Evolutionary conservation across 2,329 filamentous ascomycete species (phyloP), one percentile per base, ranked within the genome.

Genomic region (Lasiodiplodia gonubiensis): DNA sequence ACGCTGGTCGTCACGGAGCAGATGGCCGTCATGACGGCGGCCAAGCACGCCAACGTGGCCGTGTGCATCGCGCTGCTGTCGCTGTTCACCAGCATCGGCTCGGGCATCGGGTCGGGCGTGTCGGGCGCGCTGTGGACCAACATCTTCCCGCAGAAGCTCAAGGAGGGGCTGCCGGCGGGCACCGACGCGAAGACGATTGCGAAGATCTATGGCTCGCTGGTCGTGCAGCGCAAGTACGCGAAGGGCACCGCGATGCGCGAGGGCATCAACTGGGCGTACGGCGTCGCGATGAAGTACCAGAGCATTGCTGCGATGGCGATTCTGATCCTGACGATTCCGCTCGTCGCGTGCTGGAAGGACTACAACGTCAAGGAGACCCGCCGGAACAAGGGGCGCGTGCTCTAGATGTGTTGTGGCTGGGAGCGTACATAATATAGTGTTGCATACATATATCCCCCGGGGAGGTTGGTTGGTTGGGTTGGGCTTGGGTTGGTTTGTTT

Each of bases 61-160:
- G 84, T 85, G 18, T 83, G 87, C 33, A 83, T 89, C 18, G 86
- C 88, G 11, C 80, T 90, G 10, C 81, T 88, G 53, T 80, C 84
- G 14, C 83, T 90, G 16, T 85, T 87, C 49, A 81, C 84, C 70
- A 85, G 84, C 69, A 83, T 90, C 70, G 89, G 76, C 12, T 69
- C 69, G n/a, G 72, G 74, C 2, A 71, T 77, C 39, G 76, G 76
- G 3, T 69, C 64, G 2, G 84, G 87, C 2, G 81, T 90, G 54
- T 83, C 88, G 0, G 83, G 83, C 0, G 87, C 88, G 6, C 86
- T 91, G 68, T 91, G 88, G 88, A 86, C 85, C 0, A 80, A 83
- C 66, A 82, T 83, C 1, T 84, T 90, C 67, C 83, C 82, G 2
- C 75, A 80, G 30, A 82, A 82, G 27, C 79, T 89, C n/a, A 71